phyloP scores from a whole-genome alignment of 768 basidiomycete genomes.

The Mycena crocata region DNA sequence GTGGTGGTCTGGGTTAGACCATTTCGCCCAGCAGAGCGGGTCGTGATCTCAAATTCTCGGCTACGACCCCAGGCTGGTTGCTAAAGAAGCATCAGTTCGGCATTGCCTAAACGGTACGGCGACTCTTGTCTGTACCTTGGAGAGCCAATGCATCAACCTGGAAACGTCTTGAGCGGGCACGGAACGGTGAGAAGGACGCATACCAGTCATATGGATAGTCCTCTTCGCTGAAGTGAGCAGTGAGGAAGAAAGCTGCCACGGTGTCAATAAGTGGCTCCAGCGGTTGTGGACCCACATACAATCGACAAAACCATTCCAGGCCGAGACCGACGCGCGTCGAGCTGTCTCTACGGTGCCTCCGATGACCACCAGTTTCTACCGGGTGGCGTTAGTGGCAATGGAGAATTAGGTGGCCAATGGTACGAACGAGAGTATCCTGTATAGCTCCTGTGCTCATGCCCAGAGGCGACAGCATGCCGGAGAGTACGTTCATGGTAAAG shows the following conservation, averaged over 20 bases:
- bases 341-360: slow-evolving; percentile 92
- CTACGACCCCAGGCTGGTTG: slow-evolving; percentile 93
- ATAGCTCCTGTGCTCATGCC: slow-evolving; percentile 75
- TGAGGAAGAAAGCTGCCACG: slow-evolving; percentile 82
- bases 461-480: slow-evolving; percentile 77
- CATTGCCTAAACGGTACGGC: slow-evolving; percentile 19
- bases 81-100: slow-evolving; percentile 50
- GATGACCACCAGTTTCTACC: slow-evolving; percentile 89
- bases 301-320: slow-evolving; percentile 92
- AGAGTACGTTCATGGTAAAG: slow-evolving; percentile 74
- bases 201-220: slow-evolving; percentile 91
- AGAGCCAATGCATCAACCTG: slow-evolving; percentile 91
- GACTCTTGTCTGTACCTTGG: slow-evolving; percentile 64
- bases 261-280: background rate
- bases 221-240: slow-evolving; percentile 89
- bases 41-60: slow-evolving; percentile 91
- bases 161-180: slow-evolving; percentile 14
- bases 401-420: background rate
- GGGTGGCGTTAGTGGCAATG: slow-evolving; percentile 23
- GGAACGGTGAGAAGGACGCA: slow-evolving; percentile 29
- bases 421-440: slow-evolving; percentile 80
- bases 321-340: slow-evolving; percentile 81
- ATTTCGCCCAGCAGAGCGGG: slow-evolving; percentile 74
- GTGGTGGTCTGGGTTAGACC: slow-evolving; percentile 74
- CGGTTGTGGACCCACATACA: slow-evolving; percentile 59